These are phyloP conservation scores for Cardamine chenopodiifolia DNA, from an alignment of 345 rosid genomes.

Conservation along the genomic window DNA sequence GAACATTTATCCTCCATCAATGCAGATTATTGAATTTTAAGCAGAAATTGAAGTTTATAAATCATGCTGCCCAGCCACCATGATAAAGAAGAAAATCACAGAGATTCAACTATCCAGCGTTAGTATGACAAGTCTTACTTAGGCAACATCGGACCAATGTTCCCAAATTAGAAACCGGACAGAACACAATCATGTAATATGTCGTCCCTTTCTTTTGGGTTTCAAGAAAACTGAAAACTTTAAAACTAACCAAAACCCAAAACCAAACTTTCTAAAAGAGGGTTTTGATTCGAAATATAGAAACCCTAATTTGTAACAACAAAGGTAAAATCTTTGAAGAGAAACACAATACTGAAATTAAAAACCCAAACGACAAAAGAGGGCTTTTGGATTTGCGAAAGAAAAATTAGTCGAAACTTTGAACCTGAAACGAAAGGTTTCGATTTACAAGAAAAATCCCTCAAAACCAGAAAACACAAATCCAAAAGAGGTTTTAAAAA, in stretches of 20 bases:
- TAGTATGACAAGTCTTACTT: neutral
- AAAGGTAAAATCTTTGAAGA: neutral
- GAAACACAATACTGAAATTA: neutral
- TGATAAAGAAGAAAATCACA: neutral
- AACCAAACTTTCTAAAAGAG: neutral
- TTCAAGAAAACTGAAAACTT: neutral
- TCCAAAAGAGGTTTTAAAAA: neutral
- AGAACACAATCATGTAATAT: neutral
- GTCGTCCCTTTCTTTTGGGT: neutral
- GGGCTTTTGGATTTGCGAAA: neutral
- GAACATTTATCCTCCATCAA: too few relatives aligned
- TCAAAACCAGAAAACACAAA: neutral
- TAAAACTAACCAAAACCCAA: neutral
- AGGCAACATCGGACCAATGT: conserved; percentile 14
- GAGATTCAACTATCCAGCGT: neutral
- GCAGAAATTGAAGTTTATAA: too few relatives aligned
- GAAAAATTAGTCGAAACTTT: neutral
- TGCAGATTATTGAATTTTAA: too few relatives aligned
- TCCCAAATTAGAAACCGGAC: conserved; percentile 10
- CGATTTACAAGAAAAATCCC: neutral
- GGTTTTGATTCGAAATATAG: neutral
- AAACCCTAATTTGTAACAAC: neutral
- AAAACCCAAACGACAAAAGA: neutral
- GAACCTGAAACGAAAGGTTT: neutral
- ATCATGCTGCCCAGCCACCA: too few relatives aligned